Conservation (phyloP, 345 rosid genomes). For the Syzygium jambos region DNA sequence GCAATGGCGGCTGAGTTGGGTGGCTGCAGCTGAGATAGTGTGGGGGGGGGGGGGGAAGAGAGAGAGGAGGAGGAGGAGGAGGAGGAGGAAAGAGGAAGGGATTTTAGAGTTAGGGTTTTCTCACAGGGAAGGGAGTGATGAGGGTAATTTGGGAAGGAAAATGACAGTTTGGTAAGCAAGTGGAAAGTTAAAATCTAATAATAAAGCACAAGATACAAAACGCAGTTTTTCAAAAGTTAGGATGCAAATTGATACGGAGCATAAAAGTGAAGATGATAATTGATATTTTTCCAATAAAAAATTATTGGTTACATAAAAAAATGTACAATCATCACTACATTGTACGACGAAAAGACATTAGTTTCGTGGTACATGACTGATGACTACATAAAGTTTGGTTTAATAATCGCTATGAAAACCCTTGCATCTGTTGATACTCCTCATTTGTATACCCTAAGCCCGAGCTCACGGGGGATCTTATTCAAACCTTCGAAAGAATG, state of each 20-base stretch:
- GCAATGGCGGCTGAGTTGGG: background rate
- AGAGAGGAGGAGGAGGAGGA: too few species aligned
- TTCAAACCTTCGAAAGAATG: background rate
- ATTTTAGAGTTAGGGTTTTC: too few species aligned
- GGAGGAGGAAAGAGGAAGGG: too few species aligned
- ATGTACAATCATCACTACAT: background rate
- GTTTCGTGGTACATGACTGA: background rate
- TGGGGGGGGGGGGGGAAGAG: too few species aligned
- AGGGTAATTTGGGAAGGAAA: too few species aligned
- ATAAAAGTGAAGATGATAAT: background rate
- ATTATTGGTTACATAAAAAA: background rate
- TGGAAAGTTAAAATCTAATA: too few species aligned
- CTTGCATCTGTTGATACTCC: background rate
- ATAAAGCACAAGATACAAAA: background rate
- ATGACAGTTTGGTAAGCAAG: too few species aligned
- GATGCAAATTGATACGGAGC: background rate
- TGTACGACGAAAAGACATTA: background rate
- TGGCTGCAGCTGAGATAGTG: background rate
- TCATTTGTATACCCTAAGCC: background rate
- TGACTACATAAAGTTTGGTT: background rate
- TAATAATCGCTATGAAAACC: background rate
- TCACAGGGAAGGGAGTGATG: too few species aligned
- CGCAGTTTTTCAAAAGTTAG: background rate
- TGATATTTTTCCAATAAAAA: background rate
- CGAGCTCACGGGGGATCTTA: background rate